Conservation (phyloP, 2,329 filamentous ascomycete species). For the Fusarium papillatum region DNA sequence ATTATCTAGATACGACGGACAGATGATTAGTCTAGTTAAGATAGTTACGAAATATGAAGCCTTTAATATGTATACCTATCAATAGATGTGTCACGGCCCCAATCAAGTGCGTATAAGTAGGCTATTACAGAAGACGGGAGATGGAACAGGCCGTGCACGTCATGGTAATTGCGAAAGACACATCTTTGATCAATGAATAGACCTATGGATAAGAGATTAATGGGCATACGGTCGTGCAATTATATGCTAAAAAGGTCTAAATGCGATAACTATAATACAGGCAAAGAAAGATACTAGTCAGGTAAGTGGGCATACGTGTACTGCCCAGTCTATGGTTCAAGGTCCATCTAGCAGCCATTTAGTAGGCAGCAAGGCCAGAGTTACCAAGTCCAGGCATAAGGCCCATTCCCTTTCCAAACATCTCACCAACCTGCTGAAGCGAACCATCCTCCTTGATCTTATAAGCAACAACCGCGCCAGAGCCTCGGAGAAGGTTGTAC, state of each 20-base stretch:
- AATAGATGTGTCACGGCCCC: neutral
- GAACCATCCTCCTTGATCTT: slow-evolving; percentile 36
- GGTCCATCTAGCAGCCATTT: neutral
- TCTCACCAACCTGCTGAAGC: slow-evolving; percentile 26
- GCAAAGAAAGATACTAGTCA: neutral
- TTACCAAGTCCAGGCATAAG: neutral
- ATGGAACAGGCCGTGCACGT: no score
- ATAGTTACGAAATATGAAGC: neutral
- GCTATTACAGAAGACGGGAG: no score
- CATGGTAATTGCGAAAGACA: no score
- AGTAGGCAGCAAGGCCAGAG: slow-evolving; percentile 1
- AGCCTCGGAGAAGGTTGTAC: slow-evolving; percentile 38
- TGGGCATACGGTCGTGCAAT: neutral
- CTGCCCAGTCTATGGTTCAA: neutral
- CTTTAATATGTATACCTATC: neutral
- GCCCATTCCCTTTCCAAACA: slow-evolving; percentile 15
- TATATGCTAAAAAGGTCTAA: neutral
- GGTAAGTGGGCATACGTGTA: neutral
- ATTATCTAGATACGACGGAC: neutral
- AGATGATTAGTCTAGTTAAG: neutral
- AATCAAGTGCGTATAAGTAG: neutral
- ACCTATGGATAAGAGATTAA: no score
- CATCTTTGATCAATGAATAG: no score
- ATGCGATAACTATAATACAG: neutral
- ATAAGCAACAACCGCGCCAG: slow-evolving; percentile 30